Base-by-base conservation (phyloP, 345 rosid genomes). In the Theobroma cacao region DNA sequence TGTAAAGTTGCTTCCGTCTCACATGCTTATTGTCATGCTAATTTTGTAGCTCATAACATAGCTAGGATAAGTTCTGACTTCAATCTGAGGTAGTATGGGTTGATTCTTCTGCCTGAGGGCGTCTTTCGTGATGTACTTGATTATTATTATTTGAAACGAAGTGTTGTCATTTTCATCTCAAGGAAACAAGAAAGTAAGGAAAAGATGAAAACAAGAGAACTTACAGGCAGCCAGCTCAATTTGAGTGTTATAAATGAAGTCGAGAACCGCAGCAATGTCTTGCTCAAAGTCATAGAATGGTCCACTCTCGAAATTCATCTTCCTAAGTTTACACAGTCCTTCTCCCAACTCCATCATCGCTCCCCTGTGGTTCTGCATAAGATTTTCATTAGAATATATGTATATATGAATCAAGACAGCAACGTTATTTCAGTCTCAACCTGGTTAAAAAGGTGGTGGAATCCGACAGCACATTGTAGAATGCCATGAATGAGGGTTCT, bases 321-420 rank as follows among this genome's bases (percentile, higher is more conserved):
- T 93, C 82, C 90, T 90, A 58, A 95, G 92, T 87, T 92, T 95
- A 65, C 96, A 87, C 0, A 95, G 69, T 40, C 98, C 98, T 76
- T 93, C 98, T 67, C 98, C 98, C 50, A 95, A 77, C 88, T 95
- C 97, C 93, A 95, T 91, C 98, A 95, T 95, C 3, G 98, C 97
- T 75, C 97, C 98, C 80, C 85, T 92, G 82, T 95, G 98, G 77
- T 95, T 93, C 97, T 93, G 68, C 77, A 55, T 36, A 13, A 64
- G 5, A 55, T 18, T 36, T 13, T 8, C 36, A 28, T 36, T 58
- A n/a, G 14, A 61, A n/a, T n/a, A n/a, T n/a, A n/a, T n/a, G n/a
- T n/a, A n/a, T n/a, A n/a, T n/a, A n/a, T n/a, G n/a, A n/a, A n/a
- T n/a, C n/a, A 41, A 66, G 3, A 34, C 26, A 43, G 20, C 33